Percentiles rank a stretch among this genome's conserved stretches.
Evolutionary conservation across 371 early-diverging fungal genomes (phyloP).

Genomic region (Mucor saturninus): DNA sequence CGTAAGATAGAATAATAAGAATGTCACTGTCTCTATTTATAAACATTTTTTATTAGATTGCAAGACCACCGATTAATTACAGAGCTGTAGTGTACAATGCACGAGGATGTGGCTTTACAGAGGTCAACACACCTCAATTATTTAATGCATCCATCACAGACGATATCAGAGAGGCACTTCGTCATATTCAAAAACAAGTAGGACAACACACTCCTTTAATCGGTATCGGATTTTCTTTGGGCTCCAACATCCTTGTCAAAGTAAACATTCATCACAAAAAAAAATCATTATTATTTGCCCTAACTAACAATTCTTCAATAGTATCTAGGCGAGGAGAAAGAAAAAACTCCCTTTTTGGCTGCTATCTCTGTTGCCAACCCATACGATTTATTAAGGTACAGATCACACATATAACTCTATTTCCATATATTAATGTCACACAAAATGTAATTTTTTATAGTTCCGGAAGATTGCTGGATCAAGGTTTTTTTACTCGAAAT

Average conservation of each 20-base stretch:
- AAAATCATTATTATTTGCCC: neutral
- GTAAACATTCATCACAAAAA: slow-evolving; percentile 24
- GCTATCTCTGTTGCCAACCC: slow-evolving; percentile 83
- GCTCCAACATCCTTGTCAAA: slow-evolving; percentile 86
- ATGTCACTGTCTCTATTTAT: neutral
- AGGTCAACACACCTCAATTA: slow-evolving; percentile 71
- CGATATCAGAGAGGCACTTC: slow-evolving; percentile 69
- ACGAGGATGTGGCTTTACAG: slow-evolving; percentile 78
- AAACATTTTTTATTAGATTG: slow-evolving; percentile 11
- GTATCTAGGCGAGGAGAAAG: slow-evolving; percentile 82
- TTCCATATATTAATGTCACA: neutral
- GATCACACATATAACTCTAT: neutral
- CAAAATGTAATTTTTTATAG: slow-evolving; percentile 19
- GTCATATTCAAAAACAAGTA: slow-evolving; percentile 53
- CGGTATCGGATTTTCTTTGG: slow-evolving; percentile 83
- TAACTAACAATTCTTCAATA: slow-evolving; percentile 6
- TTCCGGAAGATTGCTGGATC: slow-evolving; percentile 45
- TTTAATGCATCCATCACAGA: slow-evolving; percentile 81
- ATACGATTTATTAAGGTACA: slow-evolving; percentile 63
- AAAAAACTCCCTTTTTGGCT: slow-evolving; percentile 69
- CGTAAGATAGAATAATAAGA: slow-evolving; percentile 28
- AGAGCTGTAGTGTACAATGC: slow-evolving; percentile 81
- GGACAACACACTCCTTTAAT: slow-evolving; percentile 66
- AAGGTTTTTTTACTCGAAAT: slow-evolving; percentile 58
- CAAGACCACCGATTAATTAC: slow-evolving; percentile 53